Evolutionary conservation across 2,329 filamentous ascomycete genomes (phyloP), one percentile per base, ranked within the genome.

Genomic region (Cercospora brassicicola): DNA sequence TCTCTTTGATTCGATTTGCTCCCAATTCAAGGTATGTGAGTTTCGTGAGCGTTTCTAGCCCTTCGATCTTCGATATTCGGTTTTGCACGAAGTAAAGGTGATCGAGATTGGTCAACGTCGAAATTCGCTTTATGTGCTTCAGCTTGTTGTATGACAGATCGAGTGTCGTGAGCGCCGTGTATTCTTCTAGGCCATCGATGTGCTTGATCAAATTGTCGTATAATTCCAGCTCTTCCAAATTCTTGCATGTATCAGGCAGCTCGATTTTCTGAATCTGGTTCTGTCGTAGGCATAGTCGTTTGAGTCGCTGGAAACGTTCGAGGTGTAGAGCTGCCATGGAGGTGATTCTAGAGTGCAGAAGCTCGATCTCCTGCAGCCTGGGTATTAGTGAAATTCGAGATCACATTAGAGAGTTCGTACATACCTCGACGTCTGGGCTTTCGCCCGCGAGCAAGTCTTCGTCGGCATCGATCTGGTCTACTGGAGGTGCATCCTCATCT

Each of bases 101-200:
- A 70, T 86, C 90, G 66, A 98, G 86, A 64, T 93, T 86, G 23
- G 83, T 90, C 67, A 99, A 83, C 75, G 94, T 91, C 67, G 86
- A 86, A 72, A 98, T 83, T 75, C 94, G 89, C 81, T 96, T 97
- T 83, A 99, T 96, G 81, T 97, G 94, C 80, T 97, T 97, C 83
- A 99, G 94, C 84, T 98, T 98, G 84, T 99, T 99, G 87, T 97
- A 99, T 79, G 92, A 96, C 62, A 99, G 85, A 78, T 99, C 95
- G 64, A 99, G 87, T 66, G 84, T 90, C 5, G 87, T 92, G 64
- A 99, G 86, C 69, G 91, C 85, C 11, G 85, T 88, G 66, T 97
- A 87, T 56, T 88, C 84, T 64, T 97, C 93, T 56, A 99, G 86
- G 31, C 92, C 92, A 72, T 90, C 89, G 80, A 97, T 88, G 79